Evolutionary conservation across 2,329 filamentous ascomycete species (phyloP), one percentile per base, ranked within the genome.

Genomic region (Alternaria sp.): DNA sequence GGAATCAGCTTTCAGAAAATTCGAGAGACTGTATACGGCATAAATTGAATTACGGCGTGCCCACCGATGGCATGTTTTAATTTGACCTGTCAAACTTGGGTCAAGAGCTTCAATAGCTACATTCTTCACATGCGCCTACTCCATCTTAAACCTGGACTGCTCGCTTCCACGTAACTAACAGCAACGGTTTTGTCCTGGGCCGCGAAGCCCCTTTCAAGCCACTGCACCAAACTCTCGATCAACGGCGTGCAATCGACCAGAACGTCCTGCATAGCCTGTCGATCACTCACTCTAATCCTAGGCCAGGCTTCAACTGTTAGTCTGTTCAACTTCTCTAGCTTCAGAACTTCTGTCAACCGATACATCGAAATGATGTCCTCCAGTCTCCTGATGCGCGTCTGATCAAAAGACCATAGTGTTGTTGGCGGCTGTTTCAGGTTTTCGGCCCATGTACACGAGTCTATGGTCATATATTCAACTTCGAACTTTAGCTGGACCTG

Each of bases 231-330:
- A 32, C 30, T 16, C 38, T 49, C 32, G 11, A 62, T 48, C 30
- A 52, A 27, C 30, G 60, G 51, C 20, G 50, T 32, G 32, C 40
- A 55, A 32, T 59, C 34, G 12, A 58, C 51, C 30, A 56, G 16
- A 14, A 49, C 43, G 22, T 36, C 28, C 32, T 43, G 20, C 22
- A 57, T 36, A n/a, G 56, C 20, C n/a, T 44, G 20, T 1, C 40
- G n/a, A 44, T 36, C 18, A 43, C 49, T 46, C 14, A 50, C 36
- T 22, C 45, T 38, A 22, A 50, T 30, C 44, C 40, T 52, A 16
- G 60, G 53, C 53, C 60, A 63, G 7, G 54, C 36, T 18, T 60
- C 54, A 30, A 60, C 46, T 22, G 27, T 54, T 28, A 63, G n/a
- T 16, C 14, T 45, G 6, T 25, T 25, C 43, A 57, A n/a, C 46